Evolutionary conservation across 208 protist species (phyloP).

Genomic region (Trypanosomatidae sp.): DNA sequence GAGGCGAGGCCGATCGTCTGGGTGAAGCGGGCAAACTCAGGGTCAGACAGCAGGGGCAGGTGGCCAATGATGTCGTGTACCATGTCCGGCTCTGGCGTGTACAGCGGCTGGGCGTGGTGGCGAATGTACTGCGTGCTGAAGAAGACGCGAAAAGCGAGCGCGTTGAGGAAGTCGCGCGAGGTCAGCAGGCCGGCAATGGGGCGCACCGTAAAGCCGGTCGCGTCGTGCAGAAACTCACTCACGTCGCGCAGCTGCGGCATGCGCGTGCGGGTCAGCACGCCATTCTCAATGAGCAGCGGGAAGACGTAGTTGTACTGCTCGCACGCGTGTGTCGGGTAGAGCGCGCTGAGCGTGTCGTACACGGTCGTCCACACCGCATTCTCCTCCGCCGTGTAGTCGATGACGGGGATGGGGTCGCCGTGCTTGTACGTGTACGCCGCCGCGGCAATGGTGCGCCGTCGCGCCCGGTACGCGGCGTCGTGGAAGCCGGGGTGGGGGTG

Average conservation of each 20-base stretch:
- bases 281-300: conserved; percentile 86
- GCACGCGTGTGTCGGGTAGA: conserved; percentile 92
- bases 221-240: conserved; percentile 84
- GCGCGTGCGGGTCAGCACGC: conserved; percentile 74
- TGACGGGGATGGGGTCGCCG: conserved; percentile 70
- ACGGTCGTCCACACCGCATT: conserved; percentile 80
- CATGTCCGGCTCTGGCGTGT: conserved; percentile 95
- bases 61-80: conserved; percentile 95
- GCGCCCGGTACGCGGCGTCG: conserved; percentile 86
- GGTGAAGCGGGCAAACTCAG: conserved; percentile 93
- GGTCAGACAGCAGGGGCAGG: conserved; percentile 91
- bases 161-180: conserved; percentile 92
- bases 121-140: conserved; percentile 96
- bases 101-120: conserved; percentile 88
- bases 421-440: conserved; percentile 66
- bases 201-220: conserved; percentile 89
- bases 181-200: conserved; percentile 91
- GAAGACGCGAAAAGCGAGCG: conserved; percentile 93
- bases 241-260: conserved; percentile 93
- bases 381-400: conserved; percentile 91
- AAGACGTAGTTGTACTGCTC: conserved; percentile 89
- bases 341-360: conserved; percentile 66
- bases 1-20: conserved; percentile 97
- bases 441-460: conserved; percentile 66
- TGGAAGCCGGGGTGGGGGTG: conserved; percentile 92